phyloP scores from a whole-genome alignment of 1,284 basidiomycete genomes.

The Termitomyces sp. region DNA sequence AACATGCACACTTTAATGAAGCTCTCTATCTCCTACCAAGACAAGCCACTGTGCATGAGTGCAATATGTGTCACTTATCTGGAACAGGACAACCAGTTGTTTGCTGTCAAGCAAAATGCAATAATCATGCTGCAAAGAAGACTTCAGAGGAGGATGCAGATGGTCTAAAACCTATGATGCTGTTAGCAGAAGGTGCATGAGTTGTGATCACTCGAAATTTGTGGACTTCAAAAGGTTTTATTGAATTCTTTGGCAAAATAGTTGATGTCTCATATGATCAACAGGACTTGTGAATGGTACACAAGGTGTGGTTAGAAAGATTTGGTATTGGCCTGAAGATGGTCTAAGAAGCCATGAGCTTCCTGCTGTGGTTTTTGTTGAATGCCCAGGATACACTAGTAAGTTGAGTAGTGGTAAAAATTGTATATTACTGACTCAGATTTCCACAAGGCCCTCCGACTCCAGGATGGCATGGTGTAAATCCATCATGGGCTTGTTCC shows the following conservation, averaged over 20 bases:
- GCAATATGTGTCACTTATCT: not conserved
- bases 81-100: not conserved
- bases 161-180: not conserved
- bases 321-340: not conserved
- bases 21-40: too few species aligned
- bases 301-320: not conserved
- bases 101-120: not conserved
- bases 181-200: not conserved
- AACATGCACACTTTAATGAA: too few species aligned
- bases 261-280: too few species aligned
- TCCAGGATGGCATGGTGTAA: constrained; percentile 1
- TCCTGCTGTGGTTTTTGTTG: constrained; percentile 1
- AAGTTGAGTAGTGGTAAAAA: not conserved
- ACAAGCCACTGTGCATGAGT: not conserved
- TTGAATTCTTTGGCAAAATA: not conserved
- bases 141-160: not conserved
- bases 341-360: not conserved
- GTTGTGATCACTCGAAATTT: not conserved
- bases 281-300: not conserved
- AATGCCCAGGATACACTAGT: not conserved
- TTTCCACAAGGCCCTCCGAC: not conserved
- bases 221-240: not conserved
- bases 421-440: not conserved
- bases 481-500: not conserved
- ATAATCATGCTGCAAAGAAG: not conserved